Percentiles rank a stretch among this genome's conserved stretches.
Evolutionary conservation across 306 rosid genomes (phyloP).

Genomic region (Carpinus fangiana): DNA sequence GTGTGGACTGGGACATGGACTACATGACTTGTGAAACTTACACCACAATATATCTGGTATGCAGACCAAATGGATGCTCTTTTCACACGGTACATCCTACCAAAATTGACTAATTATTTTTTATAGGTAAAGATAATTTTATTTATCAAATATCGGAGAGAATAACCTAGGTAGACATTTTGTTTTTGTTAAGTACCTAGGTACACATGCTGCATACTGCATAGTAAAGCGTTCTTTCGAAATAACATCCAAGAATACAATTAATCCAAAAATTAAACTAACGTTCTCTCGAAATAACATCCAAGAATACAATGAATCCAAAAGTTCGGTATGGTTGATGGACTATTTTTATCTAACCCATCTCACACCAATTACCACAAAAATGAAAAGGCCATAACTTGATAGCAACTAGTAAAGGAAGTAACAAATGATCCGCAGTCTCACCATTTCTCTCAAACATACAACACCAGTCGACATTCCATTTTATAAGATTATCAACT

Average conservation of each 20-base stretch:
- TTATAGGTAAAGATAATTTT: too few species aligned
- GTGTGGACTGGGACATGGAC: background rate
- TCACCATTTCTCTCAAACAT: background rate
- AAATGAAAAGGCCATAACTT: background rate
- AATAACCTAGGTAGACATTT: too few species aligned
- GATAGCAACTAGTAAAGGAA: background rate
- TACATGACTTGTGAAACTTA: background rate
- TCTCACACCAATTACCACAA: background rate
- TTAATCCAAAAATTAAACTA: background rate
- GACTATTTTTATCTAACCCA: background rate
- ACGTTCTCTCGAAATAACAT: background rate
- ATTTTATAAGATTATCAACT: background rate
- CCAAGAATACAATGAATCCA: background rate
- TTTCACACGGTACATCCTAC: background rate
- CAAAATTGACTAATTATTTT: background rate
- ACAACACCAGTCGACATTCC: background rate
- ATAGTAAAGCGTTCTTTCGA: background rate
- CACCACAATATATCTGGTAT: background rate
- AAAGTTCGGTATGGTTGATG: background rate
- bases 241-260: background rate
- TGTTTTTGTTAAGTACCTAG: background rate
- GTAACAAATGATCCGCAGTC: background rate
- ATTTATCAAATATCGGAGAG: too few species aligned
- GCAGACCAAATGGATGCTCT: background rate
- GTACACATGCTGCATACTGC: background rate